Evolutionary conservation across 2,329 filamentous ascomycete genomes (phyloP).

Genomic region (Thielaviopsis musarum): DNA sequence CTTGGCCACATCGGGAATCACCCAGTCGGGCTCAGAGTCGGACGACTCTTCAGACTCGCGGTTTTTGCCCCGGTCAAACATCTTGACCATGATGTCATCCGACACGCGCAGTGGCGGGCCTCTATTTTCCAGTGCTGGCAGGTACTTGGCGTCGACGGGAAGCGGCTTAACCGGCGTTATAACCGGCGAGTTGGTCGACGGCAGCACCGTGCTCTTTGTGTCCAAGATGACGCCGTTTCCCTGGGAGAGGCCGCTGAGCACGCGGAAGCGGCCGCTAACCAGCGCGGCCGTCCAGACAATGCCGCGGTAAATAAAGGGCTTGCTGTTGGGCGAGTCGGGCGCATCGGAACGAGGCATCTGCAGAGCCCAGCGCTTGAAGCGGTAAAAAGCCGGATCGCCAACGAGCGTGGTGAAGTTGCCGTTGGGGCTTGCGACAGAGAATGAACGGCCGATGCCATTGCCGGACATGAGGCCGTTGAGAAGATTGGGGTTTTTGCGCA

Average conservation of each 20-base stretch:
- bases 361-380: background rate
- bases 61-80: background rate
- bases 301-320: slow-evolving; percentile 42
- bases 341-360: background rate
- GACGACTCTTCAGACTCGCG: background rate
- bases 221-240: slow-evolving; percentile 15
- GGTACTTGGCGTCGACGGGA: background rate
- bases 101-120: no score
- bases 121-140: background rate
- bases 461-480: slow-evolving; percentile 25
- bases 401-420: background rate
- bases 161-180: background rate
- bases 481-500: slow-evolving; percentile 37
- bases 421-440: slow-evolving; percentile 19
- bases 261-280: slow-evolving; percentile 48
- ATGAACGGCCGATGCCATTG: background rate
- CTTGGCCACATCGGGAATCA: background rate
- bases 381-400: background rate
- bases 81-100: no score
- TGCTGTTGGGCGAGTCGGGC: background rate
- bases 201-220: background rate
- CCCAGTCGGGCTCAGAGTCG: background rate
- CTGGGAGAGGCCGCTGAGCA: slow-evolving; percentile 40
- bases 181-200: background rate
- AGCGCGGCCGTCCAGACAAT: slow-evolving; percentile 56